Percentiles rank a stretch among this genome's conserved stretches.
phyloP scores from a whole-genome alignment of 164 flowering plant species.

The Buxus sempervirens region DNA sequence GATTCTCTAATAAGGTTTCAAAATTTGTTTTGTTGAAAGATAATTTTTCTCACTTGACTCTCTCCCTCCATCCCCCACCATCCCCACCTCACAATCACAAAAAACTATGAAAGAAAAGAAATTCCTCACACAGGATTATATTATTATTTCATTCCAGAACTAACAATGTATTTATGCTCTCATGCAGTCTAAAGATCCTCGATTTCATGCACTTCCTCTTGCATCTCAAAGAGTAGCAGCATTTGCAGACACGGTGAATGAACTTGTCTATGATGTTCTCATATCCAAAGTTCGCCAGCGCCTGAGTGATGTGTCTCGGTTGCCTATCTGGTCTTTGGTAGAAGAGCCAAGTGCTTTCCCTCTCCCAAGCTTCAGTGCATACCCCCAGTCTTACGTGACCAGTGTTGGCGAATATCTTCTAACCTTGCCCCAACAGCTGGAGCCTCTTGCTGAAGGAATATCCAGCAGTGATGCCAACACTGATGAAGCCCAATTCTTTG shows the following conservation, averaged over 20 bases:
- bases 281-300: slow-evolving; percentile 93
- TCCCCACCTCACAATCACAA: too few relatives aligned
- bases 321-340: slow-evolving; percentile 89
- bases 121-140: neutral
- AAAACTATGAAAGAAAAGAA: too few relatives aligned
- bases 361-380: slow-evolving; percentile 90
- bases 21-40: neutral
- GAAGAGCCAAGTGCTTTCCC: slow-evolving; percentile 70
- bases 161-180: slow-evolving; percentile 13
- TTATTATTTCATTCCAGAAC: neutral
- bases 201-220: slow-evolving; percentile 95
- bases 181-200: slow-evolving; percentile 96
- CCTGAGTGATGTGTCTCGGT: slow-evolving; percentile 70
- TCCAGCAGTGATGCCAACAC: slow-evolving; percentile 60
- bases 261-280: slow-evolving; percentile 97
- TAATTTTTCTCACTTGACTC: too few relatives aligned
- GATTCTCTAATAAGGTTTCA: neutral
- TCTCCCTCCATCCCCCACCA: too few relatives aligned
- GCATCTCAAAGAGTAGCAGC: slow-evolving; percentile 92
- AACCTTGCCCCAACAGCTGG: slow-evolving; percentile 96
- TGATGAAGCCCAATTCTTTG: slow-evolving; percentile 95
- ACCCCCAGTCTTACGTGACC: slow-evolving; percentile 88
- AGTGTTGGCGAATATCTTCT: slow-evolving; percentile 97
- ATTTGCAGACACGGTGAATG: slow-evolving; percentile 89
- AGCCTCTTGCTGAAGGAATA: slow-evolving; percentile 96